Evolutionary conservation across 257 asterid species (phyloP).

Genomic region (Galeopsis tetrahit): DNA sequence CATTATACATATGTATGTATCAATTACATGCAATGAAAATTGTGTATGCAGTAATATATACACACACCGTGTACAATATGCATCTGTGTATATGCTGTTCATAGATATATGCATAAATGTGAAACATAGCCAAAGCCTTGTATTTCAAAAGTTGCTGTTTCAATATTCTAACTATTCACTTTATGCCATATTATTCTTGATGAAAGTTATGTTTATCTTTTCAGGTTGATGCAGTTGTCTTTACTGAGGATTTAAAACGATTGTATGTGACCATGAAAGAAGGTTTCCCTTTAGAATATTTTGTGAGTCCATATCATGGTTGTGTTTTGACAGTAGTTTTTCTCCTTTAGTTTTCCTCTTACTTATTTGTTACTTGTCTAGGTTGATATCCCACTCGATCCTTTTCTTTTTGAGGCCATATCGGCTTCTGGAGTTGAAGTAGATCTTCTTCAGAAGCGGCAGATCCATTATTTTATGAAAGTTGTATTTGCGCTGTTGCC

Average conservation of each 20-base stretch:
- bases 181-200: conserved; percentile 27
- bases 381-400: conserved; percentile 99
- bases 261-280: conserved; percentile 92
- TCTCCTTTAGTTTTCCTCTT: conserved; percentile 29
- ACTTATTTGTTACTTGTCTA: conserved; percentile 41
- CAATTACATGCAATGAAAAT: background rate
- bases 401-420: conserved; percentile 91
- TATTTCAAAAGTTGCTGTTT: conserved; percentile 7
- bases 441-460: conserved; percentile 90
- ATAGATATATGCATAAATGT: background rate
- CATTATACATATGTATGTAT: background rate
- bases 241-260: conserved; percentile 96
- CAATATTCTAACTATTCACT: background rate
- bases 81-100: background rate
- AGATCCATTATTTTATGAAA: conserved; percentile 85
- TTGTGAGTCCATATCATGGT: conserved; percentile 58
- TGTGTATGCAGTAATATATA: background rate
- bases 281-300: conserved; percentile 95
- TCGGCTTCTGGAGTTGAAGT: conserved; percentile 91
- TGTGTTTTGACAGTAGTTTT: conserved; percentile 27
- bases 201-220: conserved; percentile 20
- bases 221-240: conserved; percentile 94
- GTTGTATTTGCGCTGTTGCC: conserved; percentile 82
- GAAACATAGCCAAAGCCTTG: background rate
- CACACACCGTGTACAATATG: background rate